phyloP scores from a whole-genome alignment of 345 rosid genomes.

The Citrus australasica region DNA sequence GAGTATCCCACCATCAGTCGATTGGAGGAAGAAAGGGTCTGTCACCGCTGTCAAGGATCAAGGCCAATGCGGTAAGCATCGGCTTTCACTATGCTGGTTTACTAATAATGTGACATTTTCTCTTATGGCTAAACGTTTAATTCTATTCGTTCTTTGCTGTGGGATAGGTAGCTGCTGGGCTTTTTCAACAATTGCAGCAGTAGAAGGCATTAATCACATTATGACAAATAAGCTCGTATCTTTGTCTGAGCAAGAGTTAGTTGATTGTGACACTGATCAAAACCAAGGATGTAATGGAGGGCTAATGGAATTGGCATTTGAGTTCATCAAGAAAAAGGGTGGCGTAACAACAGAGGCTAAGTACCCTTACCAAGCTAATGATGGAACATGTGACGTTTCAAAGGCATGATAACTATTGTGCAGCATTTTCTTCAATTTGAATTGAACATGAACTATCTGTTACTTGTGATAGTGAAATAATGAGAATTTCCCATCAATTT shows the following conservation, averaged over 20 bases:
- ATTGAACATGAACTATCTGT: not conserved
- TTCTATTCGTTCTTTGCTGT: conserved; percentile 1
- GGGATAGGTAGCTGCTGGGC: conserved; percentile 81
- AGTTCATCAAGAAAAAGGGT: conserved; percentile 52
- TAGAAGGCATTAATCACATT: conserved; percentile 67
- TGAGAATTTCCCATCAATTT: not conserved
- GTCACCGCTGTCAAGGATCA: conserved; percentile 77
- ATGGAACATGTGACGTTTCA: conserved; percentile 39
- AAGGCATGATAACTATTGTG: conserved; percentile 14
- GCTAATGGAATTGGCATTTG: conserved; percentile 69
- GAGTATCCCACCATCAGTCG: conserved; percentile 43
- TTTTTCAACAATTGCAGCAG: conserved; percentile 67
- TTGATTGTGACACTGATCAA: conserved; percentile 63
- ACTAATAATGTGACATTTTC: not conserved
- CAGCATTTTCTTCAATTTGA: not conserved
- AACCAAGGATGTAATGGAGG: conserved; percentile 79
- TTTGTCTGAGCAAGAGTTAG: conserved; percentile 67
- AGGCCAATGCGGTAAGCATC: conserved; percentile 69
- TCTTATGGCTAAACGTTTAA: not conserved
- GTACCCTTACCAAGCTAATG: conserved; percentile 53
- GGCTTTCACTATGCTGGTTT: not conserved
- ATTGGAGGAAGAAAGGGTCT: conserved; percentile 83
- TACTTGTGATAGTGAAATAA: not conserved
- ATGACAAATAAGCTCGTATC: conserved; percentile 52
- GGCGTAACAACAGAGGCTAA: conserved; percentile 52